phyloP scores from a whole-genome alignment of 352 stramenopile species.

The Poterioochromonas sp. region DNA sequence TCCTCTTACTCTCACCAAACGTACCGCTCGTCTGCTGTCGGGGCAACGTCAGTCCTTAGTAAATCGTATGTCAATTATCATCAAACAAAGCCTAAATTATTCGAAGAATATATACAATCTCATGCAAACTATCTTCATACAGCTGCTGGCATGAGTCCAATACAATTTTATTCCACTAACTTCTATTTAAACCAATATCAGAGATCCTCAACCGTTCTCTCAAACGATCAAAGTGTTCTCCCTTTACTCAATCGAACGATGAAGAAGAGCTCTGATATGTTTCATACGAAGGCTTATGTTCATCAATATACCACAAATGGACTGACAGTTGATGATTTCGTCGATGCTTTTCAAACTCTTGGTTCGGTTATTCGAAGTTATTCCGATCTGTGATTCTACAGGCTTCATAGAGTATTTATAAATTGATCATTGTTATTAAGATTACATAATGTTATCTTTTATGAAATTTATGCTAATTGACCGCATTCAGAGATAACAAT shows the following conservation, averaged over 20 bases:
- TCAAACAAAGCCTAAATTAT: neutral
- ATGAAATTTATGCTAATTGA: slow-evolving; percentile 23
- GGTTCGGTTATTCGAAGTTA: slow-evolving; percentile 19
- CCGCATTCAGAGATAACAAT: slow-evolving; percentile 95
- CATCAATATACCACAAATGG: slow-evolving; percentile 31
- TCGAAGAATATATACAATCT: neutral
- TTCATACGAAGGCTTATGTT: slow-evolving; percentile 18
- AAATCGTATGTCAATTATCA: neutral
- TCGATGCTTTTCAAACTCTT: slow-evolving; percentile 4
- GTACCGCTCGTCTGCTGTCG: neutral
- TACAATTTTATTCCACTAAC: neutral
- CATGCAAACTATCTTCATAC: too few species aligned
- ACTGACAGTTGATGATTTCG: slow-evolving; percentile 3
- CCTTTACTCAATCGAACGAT: neutral
- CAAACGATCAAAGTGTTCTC: slow-evolving; percentile 12
- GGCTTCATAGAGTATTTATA: too few species aligned
- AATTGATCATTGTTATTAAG: too few species aligned
- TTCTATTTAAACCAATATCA: slow-evolving; percentile 1
- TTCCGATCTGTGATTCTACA: neutral
- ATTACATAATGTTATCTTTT: too few species aligned
- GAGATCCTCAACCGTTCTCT: neutral
- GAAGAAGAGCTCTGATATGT: neutral
- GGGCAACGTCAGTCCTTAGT: neutral
- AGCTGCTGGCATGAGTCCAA: too few species aligned
- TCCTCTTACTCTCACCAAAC: too few species aligned